Percentiles rank a stretch among this genome's conserved stretches.
Evolutionary conservation across 2,329 filamentous ascomycete species (phyloP).

Genomic region (Neoascochyta sp.): DNA sequence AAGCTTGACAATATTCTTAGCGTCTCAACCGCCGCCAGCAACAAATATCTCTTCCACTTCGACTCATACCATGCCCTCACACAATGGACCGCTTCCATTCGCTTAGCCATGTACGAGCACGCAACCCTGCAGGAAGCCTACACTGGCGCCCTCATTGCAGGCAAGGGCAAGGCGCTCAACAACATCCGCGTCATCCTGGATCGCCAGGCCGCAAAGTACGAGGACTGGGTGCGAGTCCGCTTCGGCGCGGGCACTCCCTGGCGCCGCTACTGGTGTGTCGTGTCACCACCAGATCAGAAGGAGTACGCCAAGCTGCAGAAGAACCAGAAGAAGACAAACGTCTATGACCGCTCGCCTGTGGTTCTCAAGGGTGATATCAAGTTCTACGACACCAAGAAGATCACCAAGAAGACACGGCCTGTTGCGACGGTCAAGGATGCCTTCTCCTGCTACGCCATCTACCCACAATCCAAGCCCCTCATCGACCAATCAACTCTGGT

Average conservation of each 20-base stretch:
- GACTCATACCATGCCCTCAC: conserved; percentile 89
- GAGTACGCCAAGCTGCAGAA: conserved; percentile 82
- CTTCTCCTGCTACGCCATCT: conserved; percentile 91
- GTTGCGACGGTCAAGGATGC: conserved; percentile 90
- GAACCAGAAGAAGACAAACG: conserved; percentile 72
- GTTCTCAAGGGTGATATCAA: conserved; percentile 83
- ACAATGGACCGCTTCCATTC: conserved; percentile 94
- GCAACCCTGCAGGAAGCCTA: conserved; percentile 92
- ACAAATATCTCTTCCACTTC: conserved; percentile 93
- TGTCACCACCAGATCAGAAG: conserved; percentile 90
- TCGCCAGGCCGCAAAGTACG: conserved; percentile 68
- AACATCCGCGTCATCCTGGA: conserved; percentile 89
- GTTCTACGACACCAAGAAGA: conserved; percentile 87
- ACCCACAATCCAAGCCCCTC: conserved; percentile 87
- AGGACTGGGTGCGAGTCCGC: conserved; percentile 91
- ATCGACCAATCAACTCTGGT: conserved; percentile 92
- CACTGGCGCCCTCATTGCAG: conserved; percentile 90
- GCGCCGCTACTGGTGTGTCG: conserved; percentile 95
- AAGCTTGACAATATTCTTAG: conserved; percentile 92
- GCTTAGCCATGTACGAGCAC: conserved; percentile 91
- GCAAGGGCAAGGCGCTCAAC: conserved; percentile 84
- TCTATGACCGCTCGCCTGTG: conserved; percentile 72
- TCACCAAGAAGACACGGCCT: conserved; percentile 84
- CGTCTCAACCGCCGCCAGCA: conserved; percentile 90
- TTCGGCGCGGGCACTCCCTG: conserved; percentile 96